Conservation (phyloP, 208 protist genomes). For the Vickermania ingenoplastis region DNA sequence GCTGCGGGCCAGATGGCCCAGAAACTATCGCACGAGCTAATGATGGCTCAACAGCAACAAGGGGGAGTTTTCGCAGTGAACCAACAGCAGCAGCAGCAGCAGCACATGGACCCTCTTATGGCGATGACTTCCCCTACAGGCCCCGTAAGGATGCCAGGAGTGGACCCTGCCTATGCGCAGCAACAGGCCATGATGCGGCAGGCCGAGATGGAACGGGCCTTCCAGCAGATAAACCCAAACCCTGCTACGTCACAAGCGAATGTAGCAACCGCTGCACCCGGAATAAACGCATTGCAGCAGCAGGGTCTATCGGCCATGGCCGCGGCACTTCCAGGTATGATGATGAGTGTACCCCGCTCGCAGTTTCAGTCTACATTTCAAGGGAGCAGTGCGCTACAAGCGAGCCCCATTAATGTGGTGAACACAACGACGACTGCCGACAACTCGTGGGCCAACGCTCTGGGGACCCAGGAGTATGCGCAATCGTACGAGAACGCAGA, state of each 20-base stretch:
- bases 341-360: constrained; percentile 46
- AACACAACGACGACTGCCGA: constrained; percentile 12
- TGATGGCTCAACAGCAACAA: constrained; percentile 34
- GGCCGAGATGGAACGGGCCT: constrained; percentile 59
- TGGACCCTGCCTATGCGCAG: constrained; percentile 12
- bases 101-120: constrained; percentile 29
- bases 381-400: constrained; percentile 18
- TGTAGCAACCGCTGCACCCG: constrained; percentile 31
- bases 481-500: constrained; percentile 65
- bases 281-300: constrained; percentile 11
- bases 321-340: constrained; percentile 32
- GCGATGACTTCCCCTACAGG: neutral
- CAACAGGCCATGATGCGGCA: constrained; percentile 30
- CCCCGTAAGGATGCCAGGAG: constrained; percentile 8
- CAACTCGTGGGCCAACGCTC: constrained; percentile 46
- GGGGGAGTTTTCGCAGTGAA: constrained; percentile 25
- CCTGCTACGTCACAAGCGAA: constrained; percentile 8
- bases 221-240: constrained; percentile 6
- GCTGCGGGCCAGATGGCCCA: constrained; percentile 46
- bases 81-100: constrained; percentile 41
- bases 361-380: constrained; percentile 35
- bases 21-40: constrained; percentile 61
- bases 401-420: constrained; percentile 10
- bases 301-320: constrained; percentile 15
- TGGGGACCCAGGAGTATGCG: constrained; percentile 53